These are phyloP conservation scores for Penstemon davidsonii DNA, from an alignment of 257 asterid species.

Conservation along the genomic window DNA sequence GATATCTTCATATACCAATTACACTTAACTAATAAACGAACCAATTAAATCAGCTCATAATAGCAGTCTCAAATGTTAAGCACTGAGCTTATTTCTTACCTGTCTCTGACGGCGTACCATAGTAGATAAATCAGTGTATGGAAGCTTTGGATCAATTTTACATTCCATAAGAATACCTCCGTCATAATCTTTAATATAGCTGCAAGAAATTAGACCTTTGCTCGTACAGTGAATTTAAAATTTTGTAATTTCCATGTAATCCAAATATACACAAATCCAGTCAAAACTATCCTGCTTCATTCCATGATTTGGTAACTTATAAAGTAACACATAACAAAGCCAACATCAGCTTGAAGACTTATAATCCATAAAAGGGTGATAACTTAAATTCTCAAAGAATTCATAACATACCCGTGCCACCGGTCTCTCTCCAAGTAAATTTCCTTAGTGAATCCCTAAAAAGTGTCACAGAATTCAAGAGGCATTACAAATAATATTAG, in stretches of 20 bases:
- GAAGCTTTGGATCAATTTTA: slow-evolving; percentile 94
- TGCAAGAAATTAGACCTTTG: slow-evolving; percentile 32
- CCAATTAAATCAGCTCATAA: slow-evolving; percentile 20
- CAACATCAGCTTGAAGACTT: slow-evolving; percentile 16
- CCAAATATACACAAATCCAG: slow-evolving; percentile 1
- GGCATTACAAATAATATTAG: slow-evolving; percentile 1
- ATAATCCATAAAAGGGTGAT: slow-evolving; percentile 18
- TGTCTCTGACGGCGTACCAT: slow-evolving; percentile 97
- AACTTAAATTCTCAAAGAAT: slow-evolving; percentile 13
- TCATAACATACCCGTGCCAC: slow-evolving; percentile 87
- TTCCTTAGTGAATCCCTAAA: slow-evolving; percentile 96
- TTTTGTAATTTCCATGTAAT: too few species aligned
- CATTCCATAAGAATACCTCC: slow-evolving; percentile 99
- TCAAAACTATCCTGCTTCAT: slow-evolving; percentile 5
- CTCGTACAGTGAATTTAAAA: slow-evolving; percentile 10
- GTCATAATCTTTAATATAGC: slow-evolving; percentile 93
- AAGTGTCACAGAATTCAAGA: slow-evolving; percentile 28
- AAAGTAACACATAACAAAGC: slow-evolving; percentile 14
- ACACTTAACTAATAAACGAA: background rate
- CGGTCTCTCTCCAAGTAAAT: slow-evolving; percentile 88
- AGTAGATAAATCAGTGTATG: slow-evolving; percentile 91
- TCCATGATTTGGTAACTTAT: background rate
- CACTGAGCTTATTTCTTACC: slow-evolving; percentile 40
- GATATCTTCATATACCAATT: slow-evolving; percentile 14
- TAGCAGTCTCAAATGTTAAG: slow-evolving; percentile 13